Conservation (phyloP, 768 basidiomycete species). For the Kondoa malvinella region DNA sequence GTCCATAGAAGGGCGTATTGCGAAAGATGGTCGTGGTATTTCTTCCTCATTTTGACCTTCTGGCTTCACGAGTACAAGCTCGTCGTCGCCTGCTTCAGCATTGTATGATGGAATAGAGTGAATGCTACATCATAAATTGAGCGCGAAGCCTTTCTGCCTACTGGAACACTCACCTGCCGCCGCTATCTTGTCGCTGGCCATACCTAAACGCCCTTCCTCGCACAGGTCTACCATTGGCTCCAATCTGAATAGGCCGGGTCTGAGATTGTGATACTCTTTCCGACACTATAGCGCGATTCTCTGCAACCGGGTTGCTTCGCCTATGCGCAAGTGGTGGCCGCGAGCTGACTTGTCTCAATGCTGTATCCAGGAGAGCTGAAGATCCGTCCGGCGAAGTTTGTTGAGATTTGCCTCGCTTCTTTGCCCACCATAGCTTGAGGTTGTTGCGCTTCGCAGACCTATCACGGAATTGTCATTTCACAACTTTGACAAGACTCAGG, state of each 20-base stretch:
- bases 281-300: no score
- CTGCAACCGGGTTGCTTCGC: no score
- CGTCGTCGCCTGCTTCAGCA: background rate
- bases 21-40: background rate
- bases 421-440: no score
- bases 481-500: no score
- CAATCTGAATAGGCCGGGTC: background rate
- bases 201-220: background rate
- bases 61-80: slow-evolving; percentile 5
- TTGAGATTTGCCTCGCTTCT: no score
- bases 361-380: no score
- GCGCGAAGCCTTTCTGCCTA: background rate
- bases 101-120: background rate
- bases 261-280: no score
- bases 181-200: background rate
- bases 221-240: background rate
- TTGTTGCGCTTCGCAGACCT: no score
- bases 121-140: background rate
- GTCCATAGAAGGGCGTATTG: background rate
- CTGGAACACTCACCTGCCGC: background rate
- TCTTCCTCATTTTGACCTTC: background rate
- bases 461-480: no score
- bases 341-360: no score
- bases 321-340: no score
- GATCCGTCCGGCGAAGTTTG: no score